These are phyloP conservation scores for Camellia lanceoleosa DNA, from an alignment of 148 eudicot species.

Conservation along the genomic window DNA sequence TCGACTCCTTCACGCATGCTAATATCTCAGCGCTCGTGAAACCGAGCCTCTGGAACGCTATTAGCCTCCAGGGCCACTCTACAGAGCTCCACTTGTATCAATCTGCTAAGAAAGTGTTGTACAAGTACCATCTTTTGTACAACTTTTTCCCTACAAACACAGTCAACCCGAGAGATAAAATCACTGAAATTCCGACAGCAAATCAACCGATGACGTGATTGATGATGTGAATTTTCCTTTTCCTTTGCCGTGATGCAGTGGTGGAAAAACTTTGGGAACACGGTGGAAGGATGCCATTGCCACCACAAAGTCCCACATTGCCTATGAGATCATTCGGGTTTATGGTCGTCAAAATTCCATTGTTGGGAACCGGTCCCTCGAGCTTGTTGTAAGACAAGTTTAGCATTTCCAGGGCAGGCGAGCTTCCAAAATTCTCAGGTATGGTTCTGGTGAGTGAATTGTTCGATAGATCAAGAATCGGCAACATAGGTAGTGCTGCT, in stretches of 20 bases:
- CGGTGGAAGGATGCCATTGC: constrained; percentile 51
- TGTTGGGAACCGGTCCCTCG: constrained; percentile 63
- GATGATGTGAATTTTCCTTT: constrained; percentile 20
- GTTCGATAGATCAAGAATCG: constrained; percentile 77
- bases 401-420: constrained; percentile 76
- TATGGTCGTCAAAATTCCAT: constrained; percentile 61
- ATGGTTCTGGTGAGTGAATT: constrained; percentile 66
- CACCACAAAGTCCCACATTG: constrained; percentile 70
- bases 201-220: constrained; percentile 55
- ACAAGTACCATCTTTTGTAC: constrained; percentile 56
- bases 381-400: constrained; percentile 79
- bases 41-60: constrained; percentile 74
- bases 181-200: constrained; percentile 45
- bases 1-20: constrained; percentile 63
- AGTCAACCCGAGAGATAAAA: constrained; percentile 44
- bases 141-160: constrained; percentile 35
- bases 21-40: constrained; percentile 74
- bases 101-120: constrained; percentile 62
- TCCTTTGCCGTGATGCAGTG: constrained; percentile 16
- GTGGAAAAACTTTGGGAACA: constrained; percentile 38
- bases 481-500: constrained; percentile 60
- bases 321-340: constrained; percentile 73
- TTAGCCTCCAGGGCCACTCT: constrained; percentile 87
- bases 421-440: constrained; percentile 66
- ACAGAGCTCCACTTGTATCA: constrained; percentile 41